phyloP scores from a whole-genome alignment of 768 basidiomycete species.

The Stropharia rugosoannulata region DNA sequence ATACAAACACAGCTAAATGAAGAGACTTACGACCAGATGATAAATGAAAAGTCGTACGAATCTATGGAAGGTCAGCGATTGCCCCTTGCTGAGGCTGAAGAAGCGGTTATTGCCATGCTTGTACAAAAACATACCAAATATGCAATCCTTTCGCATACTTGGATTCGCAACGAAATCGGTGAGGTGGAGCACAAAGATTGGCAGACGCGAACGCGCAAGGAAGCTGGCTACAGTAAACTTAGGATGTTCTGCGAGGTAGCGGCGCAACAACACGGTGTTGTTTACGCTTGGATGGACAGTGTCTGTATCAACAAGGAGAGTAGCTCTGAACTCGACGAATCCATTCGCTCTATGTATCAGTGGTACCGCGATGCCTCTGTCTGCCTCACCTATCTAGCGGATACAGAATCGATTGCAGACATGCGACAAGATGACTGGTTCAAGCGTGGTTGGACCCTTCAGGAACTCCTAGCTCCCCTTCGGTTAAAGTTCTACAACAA shows the following conservation, averaged over 20 bases:
- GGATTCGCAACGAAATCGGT: slow-evolving; percentile 3
- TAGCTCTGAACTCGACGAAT: slow-evolving; percentile 9
- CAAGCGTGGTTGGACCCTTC: slow-evolving; percentile 9
- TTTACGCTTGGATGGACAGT: slow-evolving; percentile 7
- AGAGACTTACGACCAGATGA: not conserved
- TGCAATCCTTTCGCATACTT: slow-evolving; percentile 5
- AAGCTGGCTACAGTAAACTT: not conserved
- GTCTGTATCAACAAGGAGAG: slow-evolving; percentile 10
- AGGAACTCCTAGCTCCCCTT: slow-evolving; percentile 6
- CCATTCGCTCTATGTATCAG: slow-evolving; percentile 10
- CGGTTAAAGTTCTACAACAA: slow-evolving; percentile 5
- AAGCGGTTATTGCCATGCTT: not conserved
- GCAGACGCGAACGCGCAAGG: not conserved
- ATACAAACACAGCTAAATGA: not conserved
- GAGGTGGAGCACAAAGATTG: slow-evolving; percentile 6
- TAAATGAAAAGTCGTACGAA: not conserved
- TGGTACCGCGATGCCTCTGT: slow-evolving; percentile 6
- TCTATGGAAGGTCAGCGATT: not conserved
- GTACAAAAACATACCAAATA: slow-evolving; percentile 1
- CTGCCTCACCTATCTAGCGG: slow-evolving; percentile 2
- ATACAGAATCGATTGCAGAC: not conserved
- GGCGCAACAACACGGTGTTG: not conserved
- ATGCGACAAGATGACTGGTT: slow-evolving; percentile 7
- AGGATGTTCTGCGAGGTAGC: slow-evolving; percentile 4
- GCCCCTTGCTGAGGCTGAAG: not conserved